Evolutionary conservation across 1,284 basidiomycete genomes (phyloP).

Genomic region (Rhodofomes roseus): DNA sequence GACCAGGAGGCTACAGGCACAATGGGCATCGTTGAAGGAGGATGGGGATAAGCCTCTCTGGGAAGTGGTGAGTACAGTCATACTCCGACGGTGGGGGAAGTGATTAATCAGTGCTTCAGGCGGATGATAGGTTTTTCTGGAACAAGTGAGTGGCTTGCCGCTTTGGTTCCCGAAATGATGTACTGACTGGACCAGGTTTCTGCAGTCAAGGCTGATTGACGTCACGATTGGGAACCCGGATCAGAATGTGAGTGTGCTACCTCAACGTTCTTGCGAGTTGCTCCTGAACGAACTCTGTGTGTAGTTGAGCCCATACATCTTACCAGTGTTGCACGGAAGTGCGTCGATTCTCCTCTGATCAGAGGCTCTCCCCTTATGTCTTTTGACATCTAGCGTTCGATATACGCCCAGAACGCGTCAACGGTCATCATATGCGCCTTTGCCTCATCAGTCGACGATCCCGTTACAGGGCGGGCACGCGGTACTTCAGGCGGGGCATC

Average conservation of each 20-base stretch:
- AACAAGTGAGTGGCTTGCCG: conserved; percentile 65
- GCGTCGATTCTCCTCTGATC: conserved; percentile 22
- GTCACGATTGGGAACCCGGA: conserved; percentile 42
- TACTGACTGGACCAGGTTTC: conserved; percentile 41
- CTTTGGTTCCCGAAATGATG: neutral
- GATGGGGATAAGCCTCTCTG: conserved; percentile 60
- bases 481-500: conserved; percentile 95
- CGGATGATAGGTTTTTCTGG: conserved; percentile 98
- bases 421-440: conserved; percentile 79
- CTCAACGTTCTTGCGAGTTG: neutral
- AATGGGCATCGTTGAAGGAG: conserved; percentile 55
- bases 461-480: conserved; percentile 91
- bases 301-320: conserved; percentile 85
- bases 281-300: neutral
- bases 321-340: conserved; percentile 94
- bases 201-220: conserved; percentile 75
- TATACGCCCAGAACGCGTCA: conserved; percentile 74
- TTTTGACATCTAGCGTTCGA: conserved; percentile 86
- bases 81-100: conserved; percentile 3
- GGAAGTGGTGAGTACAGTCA: conserved; percentile 54
- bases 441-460: conserved; percentile 92
- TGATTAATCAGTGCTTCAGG: conserved; percentile 40
- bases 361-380: conserved; percentile 2
- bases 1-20: conserved; percentile 85
- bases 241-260: conserved; percentile 53